Base-by-base conservation (phyloP, 495 filamentous ascomycete genomes). In the Talaromyces nanjingensis region DNA sequence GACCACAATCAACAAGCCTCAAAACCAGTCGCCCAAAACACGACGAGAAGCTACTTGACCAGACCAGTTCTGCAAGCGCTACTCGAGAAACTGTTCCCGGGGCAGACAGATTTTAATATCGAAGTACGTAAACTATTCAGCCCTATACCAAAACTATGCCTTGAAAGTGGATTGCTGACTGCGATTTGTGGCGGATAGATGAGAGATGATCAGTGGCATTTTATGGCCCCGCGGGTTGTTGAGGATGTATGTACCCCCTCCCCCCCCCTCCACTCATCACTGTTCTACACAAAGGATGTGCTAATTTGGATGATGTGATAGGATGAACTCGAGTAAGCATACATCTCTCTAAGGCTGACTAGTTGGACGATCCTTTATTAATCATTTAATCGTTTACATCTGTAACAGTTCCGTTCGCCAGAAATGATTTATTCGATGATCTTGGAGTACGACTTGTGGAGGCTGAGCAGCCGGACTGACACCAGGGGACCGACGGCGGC, bases 41-140 rank as follows among this genome's bases (percentile, higher is more conserved):
- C 60, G 33, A 62, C 60, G 5, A 33, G 20, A 14, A 29, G n/a
- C 60, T 77, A 79, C 52, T 66, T 79, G 25, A 68, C 70, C 37
- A 67, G 70, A 65, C 54, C 65, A 7, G 69, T 49, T 14, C 69
- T 79, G 8, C 72, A 75, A 56, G 65, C 27, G 22, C 66, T 76
- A 12, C 70, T 79, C 12, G 68, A 73, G 59, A 56, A 65, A 57
- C 66, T 73, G 16, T 79, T 79, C 49, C 74, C 73, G 2, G 60
- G 64, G 6, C 70, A 71, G 60, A 62, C 60, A 12, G 47, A 62
- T 0, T 62, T 62, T 37, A 62, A 54, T 4, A 62, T 62, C 6
- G 12, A 62, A 42, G 60, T 62, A 49, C 2, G 29, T 39, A 22
- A 18, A 16, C n/a, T 8, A 12, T 33, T 33, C 24, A 24, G 24